Evolutionary conservation across 2,329 filamentous ascomycete genomes (phyloP).

Genomic region (Fusarium odoratissimum): DNA sequence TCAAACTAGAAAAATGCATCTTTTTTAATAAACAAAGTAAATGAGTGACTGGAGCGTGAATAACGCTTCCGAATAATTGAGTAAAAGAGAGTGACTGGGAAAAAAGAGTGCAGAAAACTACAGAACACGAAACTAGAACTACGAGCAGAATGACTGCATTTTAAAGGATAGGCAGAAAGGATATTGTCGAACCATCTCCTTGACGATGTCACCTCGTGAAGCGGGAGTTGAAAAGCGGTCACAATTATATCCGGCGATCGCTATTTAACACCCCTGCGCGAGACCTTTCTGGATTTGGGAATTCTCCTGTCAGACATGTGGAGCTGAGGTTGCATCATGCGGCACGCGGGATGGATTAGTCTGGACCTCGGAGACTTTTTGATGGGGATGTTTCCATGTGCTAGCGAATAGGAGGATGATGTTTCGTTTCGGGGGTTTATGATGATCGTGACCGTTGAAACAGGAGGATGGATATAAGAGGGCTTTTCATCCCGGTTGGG

Average conservation of each 20-base stretch:
- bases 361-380: conserved; percentile 17
- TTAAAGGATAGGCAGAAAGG: conserved; percentile 8
- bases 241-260: conserved; percentile 30
- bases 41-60: conserved; percentile 38
- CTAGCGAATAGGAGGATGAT: not conserved
- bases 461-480: not conserved
- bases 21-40: conserved; percentile 22
- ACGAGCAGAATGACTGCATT: not conserved
- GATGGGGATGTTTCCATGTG: not conserved
- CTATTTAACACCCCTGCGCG: conserved; percentile 21
- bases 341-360: conserved; percentile 1
- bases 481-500: not conserved
- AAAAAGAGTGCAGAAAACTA: conserved; percentile 26
- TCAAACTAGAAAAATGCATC: conserved; percentile 31
- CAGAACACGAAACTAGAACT: not conserved
- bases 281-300: not conserved
- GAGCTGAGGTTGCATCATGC: conserved; percentile 8
- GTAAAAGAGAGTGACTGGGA: conserved; percentile 33
- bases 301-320: conserved; percentile 12
- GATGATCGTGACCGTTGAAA: conserved; percentile 4
- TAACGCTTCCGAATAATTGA: conserved; percentile 17
- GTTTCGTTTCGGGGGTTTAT: conserved; percentile 9
- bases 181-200: conserved; percentile 5
- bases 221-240: not conserved
- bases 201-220: conserved; percentile 3